Percentiles rank a stretch among this genome's conserved stretches.
Evolutionary conservation across 1,284 basidiomycete species (phyloP).

Genomic region (Psilocybe mexicana): DNA sequence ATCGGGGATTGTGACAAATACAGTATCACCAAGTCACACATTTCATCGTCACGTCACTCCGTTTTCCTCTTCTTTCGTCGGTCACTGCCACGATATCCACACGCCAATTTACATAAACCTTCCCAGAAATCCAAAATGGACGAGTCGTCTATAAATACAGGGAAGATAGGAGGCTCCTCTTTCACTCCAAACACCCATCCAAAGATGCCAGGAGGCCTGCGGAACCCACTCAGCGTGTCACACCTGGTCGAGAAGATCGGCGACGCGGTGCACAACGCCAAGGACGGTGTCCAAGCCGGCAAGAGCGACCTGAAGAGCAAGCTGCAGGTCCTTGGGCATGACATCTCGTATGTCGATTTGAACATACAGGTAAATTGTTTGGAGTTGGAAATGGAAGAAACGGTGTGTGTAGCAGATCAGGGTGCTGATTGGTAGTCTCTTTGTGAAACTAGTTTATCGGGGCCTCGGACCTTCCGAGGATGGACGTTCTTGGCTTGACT

Average conservation of each 20-base stretch:
- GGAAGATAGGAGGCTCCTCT: neutral
- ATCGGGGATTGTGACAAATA: too few relatives aligned
- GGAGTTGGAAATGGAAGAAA: neutral
- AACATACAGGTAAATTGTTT: conserved; percentile 41
- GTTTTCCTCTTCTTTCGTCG: neutral
- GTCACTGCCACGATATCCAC: too few relatives aligned
- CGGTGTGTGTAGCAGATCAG: too few relatives aligned
- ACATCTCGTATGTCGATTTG: conserved; percentile 49
- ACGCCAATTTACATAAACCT: too few relatives aligned
- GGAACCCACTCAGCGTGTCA: conserved; percentile 39
- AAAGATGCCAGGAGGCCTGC: conserved; percentile 28
- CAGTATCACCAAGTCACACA: too few relatives aligned
- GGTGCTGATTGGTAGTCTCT: neutral
- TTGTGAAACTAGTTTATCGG: conserved; percentile 59
- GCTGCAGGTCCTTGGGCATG: conserved; percentile 26
- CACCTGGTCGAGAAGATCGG: conserved; percentile 30
- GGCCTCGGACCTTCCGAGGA: conserved; percentile 64
- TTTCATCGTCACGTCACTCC: neutral
- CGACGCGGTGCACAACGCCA: conserved; percentile 35
- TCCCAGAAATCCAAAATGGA: neutral
- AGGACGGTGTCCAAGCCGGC: conserved; percentile 16
- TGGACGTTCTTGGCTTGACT: conserved; percentile 66
- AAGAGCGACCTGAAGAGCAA: conserved; percentile 35
- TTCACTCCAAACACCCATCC: neutral
- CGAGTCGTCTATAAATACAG: neutral